Base-by-base conservation (phyloP, 768 basidiomycete species). In the Phlebiopsis flavidoalba region DNA sequence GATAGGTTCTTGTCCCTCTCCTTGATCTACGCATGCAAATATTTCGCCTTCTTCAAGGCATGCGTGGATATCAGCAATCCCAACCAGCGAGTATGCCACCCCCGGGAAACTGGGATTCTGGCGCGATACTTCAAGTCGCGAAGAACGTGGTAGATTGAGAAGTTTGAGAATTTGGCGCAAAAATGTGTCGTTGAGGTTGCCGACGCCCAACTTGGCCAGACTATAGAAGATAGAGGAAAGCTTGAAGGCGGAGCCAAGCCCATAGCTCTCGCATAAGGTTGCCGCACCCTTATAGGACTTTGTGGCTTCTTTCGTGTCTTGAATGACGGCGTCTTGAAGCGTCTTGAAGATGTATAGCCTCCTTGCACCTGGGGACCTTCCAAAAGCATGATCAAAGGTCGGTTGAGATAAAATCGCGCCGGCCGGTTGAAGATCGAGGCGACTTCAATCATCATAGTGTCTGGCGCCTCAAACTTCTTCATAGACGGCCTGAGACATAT, bases 61-160 rank as follows among this genome's bases (percentile, higher is more conserved):
- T 0, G 70, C 66, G 62, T 85, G 83, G 2, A 83, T 76, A 66
- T 91, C 88, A 2, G 85, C 86, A 11, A 89, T 79, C 1, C 87
- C 88, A 5, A 88, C 87, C 1, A 91, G 70, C 0, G 85, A 88
- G 74, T 79, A 85, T 2, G n/a, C n/a, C n/a, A n/a, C n/a, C 78
- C 83, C 5, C 51, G 22, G 2, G 81, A 81, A 21, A 90, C 74
- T 14, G 85, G 85, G 45, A 89, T 88, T 8, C 87, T 79, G 0
- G 86, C 84, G 31, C 65, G 66, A 57, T 82, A 79, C 60, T 88
- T 89, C 19, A 88, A 73, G 26, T 80, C 74, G 31, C 87, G 80
- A 8, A 88, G 75, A 12, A 85, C 72, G 56, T 88, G 86, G 61
- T 86, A 74, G 17, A 80, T 74, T 0, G 80, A 77, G 62, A 77